Evolutionary conservation across 106 monocot genomes (phyloP), one percentile per base, ranked within the genome.

Genomic region (Allium fistulosum): DNA sequence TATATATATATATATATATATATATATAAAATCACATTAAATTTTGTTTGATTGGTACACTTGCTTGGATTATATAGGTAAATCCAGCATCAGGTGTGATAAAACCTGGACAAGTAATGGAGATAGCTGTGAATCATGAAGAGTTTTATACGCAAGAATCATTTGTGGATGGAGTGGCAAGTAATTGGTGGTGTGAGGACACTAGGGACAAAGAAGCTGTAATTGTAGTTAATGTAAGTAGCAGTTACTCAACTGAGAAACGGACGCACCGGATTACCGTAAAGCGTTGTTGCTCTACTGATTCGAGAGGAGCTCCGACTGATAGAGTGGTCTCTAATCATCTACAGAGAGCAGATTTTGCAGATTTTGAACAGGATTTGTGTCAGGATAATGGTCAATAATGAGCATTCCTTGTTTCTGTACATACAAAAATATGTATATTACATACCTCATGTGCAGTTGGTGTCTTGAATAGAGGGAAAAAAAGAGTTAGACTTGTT

Each of bases 131-230:
- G 59, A 85, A 81, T 7, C 84, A 96, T 71, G 96, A 92, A 26
- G 92, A 96, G 7, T 76, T 69, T 58, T 77, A 57, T 18, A 88
- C 81, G 17, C 74, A 83, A 15, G 88, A 88, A 77, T 85, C 84
- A 60, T 82, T 68, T 74, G 74, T 80, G 9, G 88, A 96, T 56
- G 92, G 91, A 57, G 63, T 82, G 17, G 73, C 80, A 49, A 80
- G 85, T 16, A 96, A 75, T 28, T 84, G 85, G 75, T 82, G 82
- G 81, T 83, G 77, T 48, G 88, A 96, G 75, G 78, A 86, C 70
- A 79, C 80, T 6, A 78, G 80, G 47, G 92, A 96, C 66, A 86
- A 80, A 67, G 88, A 82, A 57, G 83, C 76, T 7, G 53, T 80
- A 55, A 68, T 96, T 8, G 53, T 77, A 47, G 67, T 92, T 4